Conservation (phyloP, 208 protist species). For the Porcisia deanei region DNA sequence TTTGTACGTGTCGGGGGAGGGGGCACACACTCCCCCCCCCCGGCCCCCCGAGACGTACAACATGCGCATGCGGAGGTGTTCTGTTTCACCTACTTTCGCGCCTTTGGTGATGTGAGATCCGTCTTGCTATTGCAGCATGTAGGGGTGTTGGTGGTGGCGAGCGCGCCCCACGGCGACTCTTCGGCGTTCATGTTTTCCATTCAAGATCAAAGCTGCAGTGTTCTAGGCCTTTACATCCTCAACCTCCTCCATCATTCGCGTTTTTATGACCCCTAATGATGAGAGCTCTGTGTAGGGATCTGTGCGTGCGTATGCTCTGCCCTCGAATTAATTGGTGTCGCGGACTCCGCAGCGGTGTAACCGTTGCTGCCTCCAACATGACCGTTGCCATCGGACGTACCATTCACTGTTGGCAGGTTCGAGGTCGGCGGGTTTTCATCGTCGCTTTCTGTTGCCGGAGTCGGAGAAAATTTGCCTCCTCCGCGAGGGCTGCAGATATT, state of each 20-base stretch:
- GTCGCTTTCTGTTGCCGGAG: not conserved
- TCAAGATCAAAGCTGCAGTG: not conserved
- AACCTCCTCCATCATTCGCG: not conserved
- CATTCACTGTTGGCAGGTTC: not conserved
- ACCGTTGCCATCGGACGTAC: not conserved
- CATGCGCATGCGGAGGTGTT: not conserved
- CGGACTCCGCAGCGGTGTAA: not conserved
- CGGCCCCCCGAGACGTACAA: too few relatives aligned
- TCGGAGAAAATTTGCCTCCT: too few relatives aligned
- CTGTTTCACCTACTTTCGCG: too few relatives aligned
- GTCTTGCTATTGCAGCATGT: too few relatives aligned
- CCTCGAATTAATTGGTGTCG: not conserved
- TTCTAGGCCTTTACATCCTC: not conserved
- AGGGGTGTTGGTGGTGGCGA: not conserved
- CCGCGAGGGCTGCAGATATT: not conserved
- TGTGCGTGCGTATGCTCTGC: not conserved
- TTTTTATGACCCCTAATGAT: not conserved
- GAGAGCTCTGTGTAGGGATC: not conserved
- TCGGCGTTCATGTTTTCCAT: not conserved
- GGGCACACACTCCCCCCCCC: too few relatives aligned
- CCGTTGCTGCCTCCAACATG: not conserved
- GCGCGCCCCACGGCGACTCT: not conserved
- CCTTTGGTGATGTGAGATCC: too few relatives aligned
- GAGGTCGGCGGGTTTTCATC: not conserved
- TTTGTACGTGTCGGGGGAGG: too few relatives aligned